phyloP scores from a whole-genome alignment of 306 rosid genomes.

The Gleditsia sinensis region DNA sequence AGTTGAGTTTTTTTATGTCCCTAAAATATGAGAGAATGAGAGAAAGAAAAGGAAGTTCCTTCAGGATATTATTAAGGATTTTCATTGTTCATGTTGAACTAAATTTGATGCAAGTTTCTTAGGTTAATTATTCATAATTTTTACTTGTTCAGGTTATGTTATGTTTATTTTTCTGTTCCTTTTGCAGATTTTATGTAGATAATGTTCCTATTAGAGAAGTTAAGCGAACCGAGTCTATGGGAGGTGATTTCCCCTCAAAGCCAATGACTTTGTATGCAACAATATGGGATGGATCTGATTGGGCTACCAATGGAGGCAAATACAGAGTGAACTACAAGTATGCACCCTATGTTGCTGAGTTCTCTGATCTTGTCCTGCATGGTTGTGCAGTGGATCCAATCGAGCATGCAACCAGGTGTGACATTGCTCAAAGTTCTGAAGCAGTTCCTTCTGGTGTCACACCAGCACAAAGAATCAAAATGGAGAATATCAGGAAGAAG shows the following conservation, averaged over 20 bases:
- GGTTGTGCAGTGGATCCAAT: conserved; percentile 90
- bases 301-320: conserved; percentile 99
- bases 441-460: conserved; percentile 55
- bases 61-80: conserved; percentile 2
- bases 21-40: conserved; percentile 1
- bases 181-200: conserved; percentile 87
- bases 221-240: conserved; percentile 72
- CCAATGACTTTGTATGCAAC: conserved; percentile 95
- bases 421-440: conserved; percentile 40
- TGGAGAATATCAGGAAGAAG: conserved; percentile 73
- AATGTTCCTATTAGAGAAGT: conserved; percentile 84
- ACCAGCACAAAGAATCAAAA: conserved; percentile 48
- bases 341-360: conserved; percentile 74
- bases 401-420: conserved; percentile 61
- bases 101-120: background rate
- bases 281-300: conserved; percentile 95
- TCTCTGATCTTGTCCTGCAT: conserved; percentile 78
- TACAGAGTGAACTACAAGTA: conserved; percentile 90
- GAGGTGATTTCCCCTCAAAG: conserved; percentile 93
- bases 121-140: background rate
- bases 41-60: background rate
- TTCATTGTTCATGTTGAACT: too few relatives aligned
- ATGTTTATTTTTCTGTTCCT: background rate
- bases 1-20: conserved; percentile 10
- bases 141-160: conserved; percentile 8